Conservation (phyloP, 2,329 filamentous ascomycete genomes). For the Epichloe aotearoae region DNA sequence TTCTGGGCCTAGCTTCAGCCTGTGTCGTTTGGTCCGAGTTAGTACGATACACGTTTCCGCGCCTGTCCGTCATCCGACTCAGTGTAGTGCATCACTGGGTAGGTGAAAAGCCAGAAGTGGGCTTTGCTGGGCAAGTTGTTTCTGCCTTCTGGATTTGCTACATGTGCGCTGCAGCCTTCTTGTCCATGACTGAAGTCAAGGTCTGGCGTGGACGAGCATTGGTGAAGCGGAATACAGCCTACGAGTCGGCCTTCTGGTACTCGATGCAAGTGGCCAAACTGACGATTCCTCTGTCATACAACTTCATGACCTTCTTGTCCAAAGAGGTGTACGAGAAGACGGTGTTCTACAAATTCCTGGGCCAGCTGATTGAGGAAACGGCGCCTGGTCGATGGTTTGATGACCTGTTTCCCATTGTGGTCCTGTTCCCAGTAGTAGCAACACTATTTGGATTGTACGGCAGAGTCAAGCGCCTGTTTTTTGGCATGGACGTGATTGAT, state of each 20-base stretch:
- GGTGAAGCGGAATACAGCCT: conserved; percentile 79
- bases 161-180: conserved; percentile 85
- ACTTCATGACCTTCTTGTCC: conserved; percentile 85
- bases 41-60: conserved; percentile 67
- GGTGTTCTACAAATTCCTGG: conserved; percentile 78
- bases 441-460: conserved; percentile 86
- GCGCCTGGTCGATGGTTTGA: conserved; percentile 74
- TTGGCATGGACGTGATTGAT: conserved; percentile 60
- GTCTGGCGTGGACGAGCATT: conserved; percentile 95
- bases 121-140: conserved; percentile 74
- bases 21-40: conserved; percentile 91
- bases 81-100: conserved; percentile 65
- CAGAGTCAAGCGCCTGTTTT: conserved; percentile 65
- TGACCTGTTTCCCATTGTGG: conserved; percentile 74
- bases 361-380: conserved; percentile 70
- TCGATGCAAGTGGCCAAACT: conserved; percentile 83
- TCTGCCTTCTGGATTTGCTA: conserved; percentile 85
- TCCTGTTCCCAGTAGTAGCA: conserved; percentile 73
- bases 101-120: conserved; percentile 59
- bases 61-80: conserved; percentile 55
- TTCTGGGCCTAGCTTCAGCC: conserved; percentile 62
- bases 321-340: conserved; percentile 60
- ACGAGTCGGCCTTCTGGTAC: conserved; percentile 93
- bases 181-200: conserved; percentile 80
- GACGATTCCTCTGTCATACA: conserved; percentile 86